A percentile compares a stretch with the other conserved stretches of the same genome.
Conservation (phyloP, 495 filamentous ascomycete species). For the Annulohypoxylon nitens region DNA sequence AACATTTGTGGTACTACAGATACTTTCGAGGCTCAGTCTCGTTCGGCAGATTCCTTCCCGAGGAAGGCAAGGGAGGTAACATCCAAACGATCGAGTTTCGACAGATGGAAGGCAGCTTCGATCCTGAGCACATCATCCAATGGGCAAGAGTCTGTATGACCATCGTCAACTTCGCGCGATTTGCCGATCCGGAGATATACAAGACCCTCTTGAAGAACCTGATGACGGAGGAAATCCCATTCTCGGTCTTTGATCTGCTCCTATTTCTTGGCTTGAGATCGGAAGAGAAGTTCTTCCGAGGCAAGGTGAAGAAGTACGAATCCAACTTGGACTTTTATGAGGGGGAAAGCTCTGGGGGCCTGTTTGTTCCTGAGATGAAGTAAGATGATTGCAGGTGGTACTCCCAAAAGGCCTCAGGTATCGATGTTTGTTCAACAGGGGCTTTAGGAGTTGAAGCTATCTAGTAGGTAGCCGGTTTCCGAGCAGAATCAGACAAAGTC, state of each 20-base stretch:
- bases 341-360: not conserved
- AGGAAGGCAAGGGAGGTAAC: conserved; percentile 30
- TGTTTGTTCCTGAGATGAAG: conserved; percentile 1
- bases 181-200: conserved; percentile 19
- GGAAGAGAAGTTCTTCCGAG: conserved; percentile 29
- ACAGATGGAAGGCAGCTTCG: conserved; percentile 44
- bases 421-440: not conserved
- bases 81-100: conserved; percentile 48
- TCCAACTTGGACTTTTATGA: not conserved
- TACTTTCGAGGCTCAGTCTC: conserved; percentile 21
- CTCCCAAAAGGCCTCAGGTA: not conserved
- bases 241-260: conserved; percentile 30
- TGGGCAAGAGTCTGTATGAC: conserved; percentile 40
- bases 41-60: conserved; percentile 35
- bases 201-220: conserved; percentile 10
- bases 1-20: not conserved
- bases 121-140: conserved; percentile 38
- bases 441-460: not conserved
- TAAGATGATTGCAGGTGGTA: not conserved
- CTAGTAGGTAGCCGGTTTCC: not conserved
- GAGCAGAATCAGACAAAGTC: not conserved
- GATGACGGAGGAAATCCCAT: not conserved
- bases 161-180: conserved; percentile 42
- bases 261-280: conserved; percentile 1
- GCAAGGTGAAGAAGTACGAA: conserved; percentile 1